Base-by-base conservation (phyloP, 1,284 basidiomycete genomes). In the Salmacisia buchloeana region DNA sequence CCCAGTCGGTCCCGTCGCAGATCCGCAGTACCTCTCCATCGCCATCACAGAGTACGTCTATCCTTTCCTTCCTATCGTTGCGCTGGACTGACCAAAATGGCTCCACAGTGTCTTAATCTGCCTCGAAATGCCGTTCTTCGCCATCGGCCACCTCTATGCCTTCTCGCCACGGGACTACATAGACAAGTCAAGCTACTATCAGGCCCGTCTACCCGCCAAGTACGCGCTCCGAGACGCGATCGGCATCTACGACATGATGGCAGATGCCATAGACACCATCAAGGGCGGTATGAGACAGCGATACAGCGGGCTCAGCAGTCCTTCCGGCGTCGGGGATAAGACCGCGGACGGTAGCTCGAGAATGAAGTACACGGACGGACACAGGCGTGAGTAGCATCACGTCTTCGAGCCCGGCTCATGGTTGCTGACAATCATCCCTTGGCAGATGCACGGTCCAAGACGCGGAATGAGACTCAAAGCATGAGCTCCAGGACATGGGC, bases 111-210 rank as follows among this genome's bases (percentile, higher is more conserved):
- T 72, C 10, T 68, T 78, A 56, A 92, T 97, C 73, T 96, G 92
- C 81, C 83, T 96, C 64, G 94, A 99, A 82, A 97, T 99, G 94
- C 94, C 94, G 0, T 82, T 97, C 64, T 99, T 99, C 77, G 94
- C 96, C 0, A 84, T 97, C 56, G 89, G 91, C 1, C 96, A 98
- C 81, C 86, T 89, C 81, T 93, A 88, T 73, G 92, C 92, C 31
- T 94, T 94, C 79, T 73, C 72, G 10, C 70, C 73, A 38, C 66
- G 66, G 25, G 76, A 79, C 60, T 79, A 76, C 61, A 63, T 74
- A 46, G 70, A 78, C 29, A 65, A 64, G 0, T 72, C 68, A 15
- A 64, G 69, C 1, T 66, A 68, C 38, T 70, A 71, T 43, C 70
- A 69, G 0, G 75, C 75, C 13, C 62, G 77, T 1, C 62, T 79